A percentile compares a stretch with the other conserved stretches of the same genome.
These are phyloP conservation scores for Vigna angularis DNA, from an alignment of 306 rosid genomes.

Conservation along the genomic window DNA sequence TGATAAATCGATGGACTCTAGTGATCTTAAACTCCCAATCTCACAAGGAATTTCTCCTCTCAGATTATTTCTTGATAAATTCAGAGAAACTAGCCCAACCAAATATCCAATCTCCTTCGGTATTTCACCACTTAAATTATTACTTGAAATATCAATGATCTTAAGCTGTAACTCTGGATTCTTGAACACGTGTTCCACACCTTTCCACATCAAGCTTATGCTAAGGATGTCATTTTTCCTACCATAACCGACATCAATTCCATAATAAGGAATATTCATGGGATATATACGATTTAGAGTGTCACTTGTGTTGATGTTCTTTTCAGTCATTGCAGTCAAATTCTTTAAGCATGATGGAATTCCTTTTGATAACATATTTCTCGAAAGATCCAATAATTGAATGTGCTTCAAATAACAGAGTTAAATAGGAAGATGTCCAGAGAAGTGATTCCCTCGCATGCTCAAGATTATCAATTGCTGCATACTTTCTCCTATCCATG, in stretches of 20 bases:
- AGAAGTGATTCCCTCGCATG: background rate
- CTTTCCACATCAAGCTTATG: background rate
- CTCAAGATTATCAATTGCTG: background rate
- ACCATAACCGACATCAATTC: fast-evolving
- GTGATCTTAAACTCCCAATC: too few species aligned
- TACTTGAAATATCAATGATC: constrained; percentile 45
- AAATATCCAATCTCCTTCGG: constrained; percentile 18
- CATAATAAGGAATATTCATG: fast-evolving
- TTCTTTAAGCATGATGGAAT: constrained; percentile 4
- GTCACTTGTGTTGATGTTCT: background rate
- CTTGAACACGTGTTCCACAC: background rate
- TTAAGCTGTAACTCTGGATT: background rate
- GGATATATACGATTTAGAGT: too few species aligned
- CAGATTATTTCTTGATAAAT: constrained; percentile 25
- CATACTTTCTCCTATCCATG: constrained; percentile 31
- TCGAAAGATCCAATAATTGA: background rate
- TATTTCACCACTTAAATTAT: constrained; percentile 16
- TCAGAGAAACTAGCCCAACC: constrained; percentile 25
- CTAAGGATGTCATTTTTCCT: fast-evolving
- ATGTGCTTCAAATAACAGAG: background rate
- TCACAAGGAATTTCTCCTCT: too few species aligned
- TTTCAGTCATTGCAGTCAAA: background rate
- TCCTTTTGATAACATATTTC: background rate
- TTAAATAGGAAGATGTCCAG: background rate
- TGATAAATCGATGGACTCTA: too few species aligned